A percentile compares a stretch with the other conserved stretches of the same genome.
Conservation (phyloP, 371 early-diverging fungal species). For the Lichtheimia ornata region DNA sequence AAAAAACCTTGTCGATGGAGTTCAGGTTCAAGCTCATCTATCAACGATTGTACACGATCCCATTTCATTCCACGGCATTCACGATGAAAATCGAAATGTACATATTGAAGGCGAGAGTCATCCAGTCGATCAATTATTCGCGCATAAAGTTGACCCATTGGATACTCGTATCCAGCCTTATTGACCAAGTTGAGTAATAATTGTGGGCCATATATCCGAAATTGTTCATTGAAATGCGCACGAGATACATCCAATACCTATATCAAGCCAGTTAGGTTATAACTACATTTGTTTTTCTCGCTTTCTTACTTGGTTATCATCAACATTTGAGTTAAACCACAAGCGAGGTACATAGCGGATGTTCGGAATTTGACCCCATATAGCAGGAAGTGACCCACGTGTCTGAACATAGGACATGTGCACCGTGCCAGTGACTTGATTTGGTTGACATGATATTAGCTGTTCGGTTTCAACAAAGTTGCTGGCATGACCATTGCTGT, state of each 20-base stretch:
- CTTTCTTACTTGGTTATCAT: constrained; percentile 28
- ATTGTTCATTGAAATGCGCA: constrained; percentile 73
- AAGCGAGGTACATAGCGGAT: constrained; percentile 90
- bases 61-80: constrained; percentile 93
- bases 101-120: constrained; percentile 66
- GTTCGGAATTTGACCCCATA: constrained; percentile 93
- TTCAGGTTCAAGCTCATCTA: constrained; percentile 69
- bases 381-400: constrained; percentile 96
- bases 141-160: constrained; percentile 77
- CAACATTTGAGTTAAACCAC: constrained; percentile 50
- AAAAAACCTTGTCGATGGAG: constrained; percentile 66
- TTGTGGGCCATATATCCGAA: constrained; percentile 72
- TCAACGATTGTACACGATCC: constrained; percentile 71
- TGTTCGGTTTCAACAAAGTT: constrained; percentile 99
- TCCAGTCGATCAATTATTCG: constrained; percentile 36
- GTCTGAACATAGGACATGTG: constrained; percentile 85
- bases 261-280: constrained; percentile 5
- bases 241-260: constrained; percentile 40
- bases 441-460: constrained; percentile 48
- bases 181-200: constrained; percentile 91
- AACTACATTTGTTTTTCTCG: not conserved
- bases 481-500: constrained; percentile 88
- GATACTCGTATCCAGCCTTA: constrained; percentile 83
- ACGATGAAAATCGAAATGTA: constrained; percentile 95
- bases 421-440: constrained; percentile 16